phyloP scores from a whole-genome alignment of 208 protist species.

The Crithidia expoeki region DNA sequence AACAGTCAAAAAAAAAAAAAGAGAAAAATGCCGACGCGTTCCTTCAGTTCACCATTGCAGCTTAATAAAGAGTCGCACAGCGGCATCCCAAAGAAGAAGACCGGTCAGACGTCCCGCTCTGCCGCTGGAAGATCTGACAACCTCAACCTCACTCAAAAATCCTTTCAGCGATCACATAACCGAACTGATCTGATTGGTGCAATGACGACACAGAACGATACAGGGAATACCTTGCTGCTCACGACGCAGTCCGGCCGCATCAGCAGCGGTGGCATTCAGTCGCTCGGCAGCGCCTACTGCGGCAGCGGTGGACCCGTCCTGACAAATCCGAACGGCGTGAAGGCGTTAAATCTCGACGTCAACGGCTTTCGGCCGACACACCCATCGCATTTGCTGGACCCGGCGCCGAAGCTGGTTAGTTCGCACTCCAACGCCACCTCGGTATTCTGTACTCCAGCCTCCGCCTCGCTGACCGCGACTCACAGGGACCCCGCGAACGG shows the following conservation, averaged over 20 bases:
- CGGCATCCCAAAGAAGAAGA: constrained; percentile 11
- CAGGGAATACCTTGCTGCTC: neutral
- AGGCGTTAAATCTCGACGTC: neutral
- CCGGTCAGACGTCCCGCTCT: neutral
- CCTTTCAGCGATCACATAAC: neutral
- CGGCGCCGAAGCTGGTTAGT: neutral
- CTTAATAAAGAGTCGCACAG: neutral
- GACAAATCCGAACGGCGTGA: neutral
- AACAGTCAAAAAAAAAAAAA: too few species aligned
- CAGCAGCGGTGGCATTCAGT: neutral
- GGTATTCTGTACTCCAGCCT: constrained; percentile 5
- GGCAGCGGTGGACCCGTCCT: neutral
- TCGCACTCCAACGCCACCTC: constrained; percentile 3
- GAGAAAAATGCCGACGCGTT: constrained; percentile 9
- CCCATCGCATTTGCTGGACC: neutral
- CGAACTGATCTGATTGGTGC: neutral
- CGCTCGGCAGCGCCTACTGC: constrained; percentile 1
- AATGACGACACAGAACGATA: neutral
- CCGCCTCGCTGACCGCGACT: neutral
- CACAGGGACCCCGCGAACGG: neutral
- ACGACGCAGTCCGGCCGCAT: neutral
- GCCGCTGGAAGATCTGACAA: neutral
- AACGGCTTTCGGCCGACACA: neutral
- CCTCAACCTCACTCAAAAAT: neutral
- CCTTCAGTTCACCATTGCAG: constrained; percentile 7